Evolutionary conservation across 768 basidiomycete species (phyloP), one percentile per base, ranked within the genome.

Genomic region (Agaricus blazei): DNA sequence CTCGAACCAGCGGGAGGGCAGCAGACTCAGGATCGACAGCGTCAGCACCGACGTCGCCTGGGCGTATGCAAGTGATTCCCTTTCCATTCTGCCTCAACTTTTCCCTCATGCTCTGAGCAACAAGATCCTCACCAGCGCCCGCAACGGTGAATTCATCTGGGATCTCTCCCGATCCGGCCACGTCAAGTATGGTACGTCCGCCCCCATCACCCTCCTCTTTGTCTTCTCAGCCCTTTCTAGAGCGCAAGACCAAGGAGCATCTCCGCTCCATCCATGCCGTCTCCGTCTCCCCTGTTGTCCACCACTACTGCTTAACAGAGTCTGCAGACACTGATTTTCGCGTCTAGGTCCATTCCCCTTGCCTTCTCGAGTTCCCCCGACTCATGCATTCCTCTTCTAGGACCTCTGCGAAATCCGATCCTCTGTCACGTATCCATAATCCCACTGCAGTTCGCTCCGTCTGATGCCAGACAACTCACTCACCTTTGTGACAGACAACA

Each of bases 81-180:
- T 36, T 41, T 27, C 19, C 34, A 52, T 23, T 26, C 38, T 29
- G 15, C 4, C 38, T 31, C 51, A n/a, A n/a, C n/a, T n/a, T 12
- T 15, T 40, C 14, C 57, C 46, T 57, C 60, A 65, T 46, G 59
- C 1, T 52, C 37, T 54, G 29, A 82, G 73, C 65, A 83, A 84
- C 67, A 92, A 91, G 70, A 81, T 91, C 48, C 67, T 92, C 23
- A 91, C 90, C 2, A 89, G 88, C 63, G 87, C 87, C 1, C 73
- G 86, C 14, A 91, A 90, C 59, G 90, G 90, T 1, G 90, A 91
- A 52, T 77, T 90, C 29, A 80, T 90, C 75, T 92, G 90, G 90
- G 88, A 91, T 65, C 60, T 90, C 28, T 81, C 84, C 61, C 87
- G 83, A 65, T 68, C 76, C 23, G 85, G 87, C 3, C 64, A 73